phyloP scores from a whole-genome alignment of 108 stramenopile genomes.

The Skeletonema marinoi region DNA sequence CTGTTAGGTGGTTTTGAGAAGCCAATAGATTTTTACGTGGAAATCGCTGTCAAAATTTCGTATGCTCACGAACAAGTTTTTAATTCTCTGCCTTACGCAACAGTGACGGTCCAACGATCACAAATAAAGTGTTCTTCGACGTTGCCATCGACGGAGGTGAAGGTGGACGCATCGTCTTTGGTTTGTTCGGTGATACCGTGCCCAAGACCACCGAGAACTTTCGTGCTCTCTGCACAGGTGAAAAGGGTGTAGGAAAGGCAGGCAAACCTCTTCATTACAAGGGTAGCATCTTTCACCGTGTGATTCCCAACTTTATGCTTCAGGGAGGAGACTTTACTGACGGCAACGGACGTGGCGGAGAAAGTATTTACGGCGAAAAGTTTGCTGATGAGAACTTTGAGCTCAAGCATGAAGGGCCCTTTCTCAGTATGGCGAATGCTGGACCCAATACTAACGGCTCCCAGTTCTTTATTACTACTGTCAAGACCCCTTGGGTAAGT shows the following conservation, averaged over 20 bases:
- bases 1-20: background rate
- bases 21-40: background rate
- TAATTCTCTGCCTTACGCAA: background rate
- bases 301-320: conserved; percentile 88
- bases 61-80: background rate
- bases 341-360: conserved; percentile 85
- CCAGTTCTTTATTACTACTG: conserved; percentile 90
- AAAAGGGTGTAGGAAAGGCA: conserved; percentile 80
- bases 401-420: conserved; percentile 83
- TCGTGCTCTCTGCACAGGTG: conserved; percentile 92
- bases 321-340: conserved; percentile 91
- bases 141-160: conserved; percentile 61
- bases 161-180: conserved; percentile 85
- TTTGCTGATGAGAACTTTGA: conserved; percentile 97
- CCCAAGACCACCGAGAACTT: conserved; percentile 96
- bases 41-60: background rate
- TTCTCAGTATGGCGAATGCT: conserved; percentile 94
- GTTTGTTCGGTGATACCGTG: conserved; percentile 90
- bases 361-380: conserved; percentile 62
- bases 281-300: conserved; percentile 73
- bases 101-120: conserved; percentile 61
- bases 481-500: conserved; percentile 58
- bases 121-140: conserved; percentile 92
- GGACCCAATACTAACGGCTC: conserved; percentile 74
- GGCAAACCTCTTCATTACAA: conserved; percentile 90